Evolutionary conservation across 2,329 filamentous ascomycete species (phyloP), one percentile per base, ranked within the genome.

Genomic region (Neonectria coccinea): DNA sequence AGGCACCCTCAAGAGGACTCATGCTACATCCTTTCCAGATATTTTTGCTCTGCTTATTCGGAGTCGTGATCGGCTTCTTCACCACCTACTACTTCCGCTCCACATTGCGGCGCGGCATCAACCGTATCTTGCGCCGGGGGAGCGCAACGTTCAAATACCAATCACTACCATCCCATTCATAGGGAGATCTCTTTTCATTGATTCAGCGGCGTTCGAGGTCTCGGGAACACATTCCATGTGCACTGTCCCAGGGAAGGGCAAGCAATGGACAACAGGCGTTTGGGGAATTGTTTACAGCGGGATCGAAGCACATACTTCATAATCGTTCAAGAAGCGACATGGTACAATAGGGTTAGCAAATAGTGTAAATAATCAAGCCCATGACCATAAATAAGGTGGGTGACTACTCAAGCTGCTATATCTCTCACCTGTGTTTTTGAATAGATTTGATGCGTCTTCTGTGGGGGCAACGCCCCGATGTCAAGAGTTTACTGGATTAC

Each of bases 11-110:
- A 12, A 67, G 68, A 36, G 55, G 68, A 2, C 25, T 33, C 2
- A 44, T 33, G 41, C 48, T 65, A n/a, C 57, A 69, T 3, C 66
- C 66, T 2, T 64, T 65, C 12, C 62, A 70, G 4, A 64, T 69
- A 4, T 16, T 69, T 2, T 48, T 54, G 2, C 52, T 66, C 5
- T 39, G 59, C 5, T 9, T 68, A 2, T 48, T 64, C 9, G 65
- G 67, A 2, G 45, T 48, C 5, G 9, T 48, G 5, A n/a, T 66
- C 0, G 62, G 59, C 6, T 31, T 65, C 2, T 60, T 41, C 3
- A 33, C 63, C 3, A 53, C 41, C 2, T 67, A 56, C 45, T 58
- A 56, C 29, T 68, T 66, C 52, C 57, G 65, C 9, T 69, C 29
- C 29, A 62, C 57, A 3, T 47, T 69, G 16, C 67, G 66, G 2